Conservation (phyloP, 129 eudicot species). For the Tagetes patula region DNA sequence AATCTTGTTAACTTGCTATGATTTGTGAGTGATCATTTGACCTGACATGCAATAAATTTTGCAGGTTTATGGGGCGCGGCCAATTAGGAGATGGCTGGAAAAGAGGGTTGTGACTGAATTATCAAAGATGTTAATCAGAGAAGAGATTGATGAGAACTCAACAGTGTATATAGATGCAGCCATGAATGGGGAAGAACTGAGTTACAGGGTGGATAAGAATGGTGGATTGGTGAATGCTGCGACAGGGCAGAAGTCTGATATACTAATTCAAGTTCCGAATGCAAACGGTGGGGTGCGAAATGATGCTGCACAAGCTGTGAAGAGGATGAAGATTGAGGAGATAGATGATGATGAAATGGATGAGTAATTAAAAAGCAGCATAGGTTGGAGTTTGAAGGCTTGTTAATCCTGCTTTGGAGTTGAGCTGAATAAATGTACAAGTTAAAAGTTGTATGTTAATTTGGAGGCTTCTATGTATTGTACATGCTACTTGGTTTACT, state of each 20-base stretch:
- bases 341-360: constrained; percentile 75
- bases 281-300: constrained; percentile 22
- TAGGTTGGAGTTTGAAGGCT: neutral
- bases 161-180: constrained; percentile 82
- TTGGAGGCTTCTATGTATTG: neutral
- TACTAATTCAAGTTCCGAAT: constrained; percentile 60
- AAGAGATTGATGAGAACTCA: constrained; percentile 83
- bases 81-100: constrained; percentile 95
- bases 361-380: constrained; percentile 19
- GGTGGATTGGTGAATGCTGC: constrained; percentile 87
- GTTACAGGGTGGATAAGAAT: constrained; percentile 74
- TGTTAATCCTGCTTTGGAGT: neutral
- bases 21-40: neutral
- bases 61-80: constrained; percentile 95
- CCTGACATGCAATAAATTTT: neutral
- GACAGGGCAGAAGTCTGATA: constrained; percentile 76
- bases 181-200: constrained; percentile 36
- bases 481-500: neutral
- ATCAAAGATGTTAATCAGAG: constrained; percentile 76
- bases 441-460: neutral
- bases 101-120: constrained; percentile 79
- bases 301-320: constrained; percentile 82
- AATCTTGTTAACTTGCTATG: neutral
- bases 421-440: neutral
- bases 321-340: constrained; percentile 86